Evolutionary conservation across 2,329 filamentous ascomycete genomes (phyloP).

Genomic region (Mycosphaerella sp.): DNA sequence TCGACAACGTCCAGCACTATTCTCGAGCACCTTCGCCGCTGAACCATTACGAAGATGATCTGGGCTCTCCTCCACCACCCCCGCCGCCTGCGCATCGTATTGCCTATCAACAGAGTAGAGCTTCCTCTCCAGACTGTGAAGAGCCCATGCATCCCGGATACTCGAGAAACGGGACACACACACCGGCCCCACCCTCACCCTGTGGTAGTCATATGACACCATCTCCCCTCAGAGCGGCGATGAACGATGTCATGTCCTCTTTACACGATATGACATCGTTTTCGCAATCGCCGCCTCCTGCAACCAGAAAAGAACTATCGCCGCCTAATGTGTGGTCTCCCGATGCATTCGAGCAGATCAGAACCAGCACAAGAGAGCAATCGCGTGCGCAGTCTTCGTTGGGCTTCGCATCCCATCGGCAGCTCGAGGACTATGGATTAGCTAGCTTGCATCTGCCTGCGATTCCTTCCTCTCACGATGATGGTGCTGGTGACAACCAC

Average conservation of each 20-base stretch:
- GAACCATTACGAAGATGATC: slow-evolving; percentile 33
- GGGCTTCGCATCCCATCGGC: slow-evolving; percentile 50
- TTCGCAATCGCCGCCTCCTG: slow-evolving; percentile 40
- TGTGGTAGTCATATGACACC: slow-evolving; percentile 58
- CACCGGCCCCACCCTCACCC: slow-evolving; percentile 63
- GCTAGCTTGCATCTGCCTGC: slow-evolving; percentile 43
- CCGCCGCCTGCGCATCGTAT: slow-evolving; percentile 74
- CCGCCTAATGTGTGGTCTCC: slow-evolving; percentile 78
- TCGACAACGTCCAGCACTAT: slow-evolving; percentile 26
- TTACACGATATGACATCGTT: slow-evolving; percentile 74
- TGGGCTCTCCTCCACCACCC: slow-evolving; percentile 66
- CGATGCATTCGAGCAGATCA: slow-evolving; percentile 66
- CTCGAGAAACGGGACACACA: slow-evolving; percentile 49
- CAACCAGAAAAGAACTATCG: slow-evolving; percentile 48
- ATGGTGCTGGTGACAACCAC: slow-evolving; percentile 67
- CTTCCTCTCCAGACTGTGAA: slow-evolving; percentile 41
- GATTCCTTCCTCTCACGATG: slow-evolving; percentile 34
- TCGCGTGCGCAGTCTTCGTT: slow-evolving; percentile 72
- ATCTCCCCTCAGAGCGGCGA: slow-evolving; percentile 85
- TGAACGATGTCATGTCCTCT: slow-evolving; percentile 97
- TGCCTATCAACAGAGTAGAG: slow-evolving; percentile 45
- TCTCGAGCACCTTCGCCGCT: slow-evolving; percentile 1
- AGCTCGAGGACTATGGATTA: slow-evolving; percentile 42
- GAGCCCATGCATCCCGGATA: slow-evolving; percentile 35
- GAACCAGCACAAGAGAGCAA: slow-evolving; percentile 52